These are phyloP conservation scores for Rosellinia necatrix DNA, from an alignment of 2,329 filamentous ascomycete genomes.

Conservation along the genomic window DNA sequence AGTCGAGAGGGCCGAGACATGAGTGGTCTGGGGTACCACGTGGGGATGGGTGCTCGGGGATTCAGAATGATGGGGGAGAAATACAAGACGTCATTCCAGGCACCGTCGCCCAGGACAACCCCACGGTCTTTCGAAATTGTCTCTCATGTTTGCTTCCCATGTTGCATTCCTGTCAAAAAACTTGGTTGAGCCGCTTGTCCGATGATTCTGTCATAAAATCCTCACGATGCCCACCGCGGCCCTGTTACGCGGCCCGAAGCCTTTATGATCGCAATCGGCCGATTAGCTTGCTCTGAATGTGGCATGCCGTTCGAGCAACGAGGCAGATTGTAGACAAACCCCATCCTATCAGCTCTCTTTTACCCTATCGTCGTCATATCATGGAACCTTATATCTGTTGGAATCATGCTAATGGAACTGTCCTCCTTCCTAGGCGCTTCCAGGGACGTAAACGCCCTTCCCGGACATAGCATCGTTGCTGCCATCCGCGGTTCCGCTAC, in stretches of 20 bases:
- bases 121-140: constrained; percentile 31
- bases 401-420: constrained; percentile 40
- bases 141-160: constrained; percentile 29
- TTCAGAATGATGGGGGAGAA: constrained; percentile 19
- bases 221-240: constrained; percentile 20
- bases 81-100: constrained; percentile 36
- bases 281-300: constrained; percentile 13
- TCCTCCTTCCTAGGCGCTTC: constrained; percentile 38
- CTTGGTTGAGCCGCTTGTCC: constrained; percentile 11
- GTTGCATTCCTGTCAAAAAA: constrained; percentile 31
- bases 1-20: constrained; percentile 24
- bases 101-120: constrained; percentile 40
- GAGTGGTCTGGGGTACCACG: constrained; percentile 25
- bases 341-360: neutral
- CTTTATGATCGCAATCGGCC: constrained; percentile 1
- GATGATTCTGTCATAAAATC: constrained; percentile 33
- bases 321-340: neutral
- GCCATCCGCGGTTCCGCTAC: constrained; percentile 18
- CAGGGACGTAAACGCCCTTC: constrained; percentile 33
- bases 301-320: constrained; percentile 1
- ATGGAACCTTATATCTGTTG: constrained; percentile 35
- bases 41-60: constrained; percentile 25
- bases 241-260: constrained; percentile 6
- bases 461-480: constrained; percentile 27
- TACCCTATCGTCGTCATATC: constrained; percentile 19